Evolutionary conservation across 495 filamentous ascomycete species (phyloP), one percentile per base, ranked within the genome.

Genomic region (Daldinia vernicosa): DNA sequence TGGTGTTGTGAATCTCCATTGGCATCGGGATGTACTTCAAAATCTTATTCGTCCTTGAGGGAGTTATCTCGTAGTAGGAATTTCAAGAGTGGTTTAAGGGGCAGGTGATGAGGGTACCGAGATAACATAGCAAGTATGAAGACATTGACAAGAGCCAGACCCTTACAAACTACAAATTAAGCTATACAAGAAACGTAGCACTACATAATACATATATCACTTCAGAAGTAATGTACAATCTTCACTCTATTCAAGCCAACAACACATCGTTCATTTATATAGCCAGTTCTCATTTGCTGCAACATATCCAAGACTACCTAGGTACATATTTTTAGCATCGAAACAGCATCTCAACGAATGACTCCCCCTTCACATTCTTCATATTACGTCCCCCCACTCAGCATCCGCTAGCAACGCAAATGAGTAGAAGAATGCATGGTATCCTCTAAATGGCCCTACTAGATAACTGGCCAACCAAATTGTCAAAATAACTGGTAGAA

Each of bases 341-440:
- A 33, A 63, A 30, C 1, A 12, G 2, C 24, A 37, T 43, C 50
- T 43, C 30, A 33, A 43, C 7, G 26, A 47, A 47, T 14, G n/a
- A 24, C n/a, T 5, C 6, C 19, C 40, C 32, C 27, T 30, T 39
- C 7, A 30, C 52, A 14, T 19, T 28, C 19, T 40, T 51, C 32
- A 37, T 52, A 8, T 27, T 35, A 17, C 24, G 32, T 43, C 4
- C 37, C 54, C 1, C 14, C 26, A 17, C 50, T 30, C 32, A 70
- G 39, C 56, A 39, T 66, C 62, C 43, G 17, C 67, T n/a, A 55
- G 56, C 19, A 65, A 47, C 43, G 43, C 19, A 50, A 65, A 60
- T 7, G 19, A n/a, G n/a, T 22, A 53, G 19, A 30, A 53, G 12
- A 17, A 53, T 8, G 43, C 17, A 50, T 67, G 69, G 69, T 72